A percentile compares a stretch with the other conserved stretches of the same genome.
These are phyloP conservation scores for Penicillium sp. DNA, from an alignment of 2,329 filamentous ascomycete genomes.

Conservation along the genomic window DNA sequence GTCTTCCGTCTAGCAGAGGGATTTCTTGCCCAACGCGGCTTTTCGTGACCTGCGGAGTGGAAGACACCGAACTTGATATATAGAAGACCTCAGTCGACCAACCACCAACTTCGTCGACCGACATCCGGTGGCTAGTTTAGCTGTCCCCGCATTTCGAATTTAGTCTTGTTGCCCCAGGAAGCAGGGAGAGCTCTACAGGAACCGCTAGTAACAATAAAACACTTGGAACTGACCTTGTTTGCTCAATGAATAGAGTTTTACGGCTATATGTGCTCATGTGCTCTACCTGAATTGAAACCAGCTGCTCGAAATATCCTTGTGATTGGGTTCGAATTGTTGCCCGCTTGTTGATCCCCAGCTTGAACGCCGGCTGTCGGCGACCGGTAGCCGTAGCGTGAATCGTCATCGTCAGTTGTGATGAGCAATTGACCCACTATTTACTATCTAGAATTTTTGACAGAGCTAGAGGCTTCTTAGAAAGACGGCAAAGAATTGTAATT, in stretches of 20 bases:
- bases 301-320: too few species aligned
- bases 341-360: too few species aligned
- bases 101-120: background rate
- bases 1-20: too few species aligned
- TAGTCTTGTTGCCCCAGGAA: background rate
- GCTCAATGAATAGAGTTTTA: too few species aligned
- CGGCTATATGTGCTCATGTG: too few species aligned
- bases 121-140: background rate
- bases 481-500: background rate
- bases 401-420: background rate
- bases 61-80: too few species aligned
- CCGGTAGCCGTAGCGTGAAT: background rate
- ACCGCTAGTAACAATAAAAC: background rate
- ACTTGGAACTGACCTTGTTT: too few species aligned
- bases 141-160: background rate
- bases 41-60: too few species aligned
- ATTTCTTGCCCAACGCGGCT: too few species aligned
- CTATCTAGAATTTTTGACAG: background rate
- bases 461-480: background rate
- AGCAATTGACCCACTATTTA: background rate
- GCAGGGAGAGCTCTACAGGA: background rate
- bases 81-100: background rate
- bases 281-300: too few species aligned
- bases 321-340: too few species aligned
- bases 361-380: constrained; percentile 1